Evolutionary conservation across 345 rosid genomes (phyloP), one percentile per base, ranked within the genome.

Genomic region (Euphorbia tirucalli): DNA sequence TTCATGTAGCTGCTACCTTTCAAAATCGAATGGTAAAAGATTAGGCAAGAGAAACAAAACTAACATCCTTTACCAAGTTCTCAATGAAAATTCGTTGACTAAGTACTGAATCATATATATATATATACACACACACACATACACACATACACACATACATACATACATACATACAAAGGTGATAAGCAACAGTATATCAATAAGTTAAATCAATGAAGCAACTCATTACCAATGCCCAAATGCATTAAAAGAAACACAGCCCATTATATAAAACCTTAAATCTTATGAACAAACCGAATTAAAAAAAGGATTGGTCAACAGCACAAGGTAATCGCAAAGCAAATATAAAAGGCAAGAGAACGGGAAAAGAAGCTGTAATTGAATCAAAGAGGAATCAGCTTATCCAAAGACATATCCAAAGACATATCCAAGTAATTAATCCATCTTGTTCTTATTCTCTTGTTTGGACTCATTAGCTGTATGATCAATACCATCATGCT

Each of bases 271-370:
- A n/a, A n/a, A n/a, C 39, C 39, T 35, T 35, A 35, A n/a, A 35
- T 35, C 39, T n/a, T n/a, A n/a, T n/a, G n/a, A n/a, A n/a, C n/a
- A n/a, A n/a, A n/a, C n/a, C n/a, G n/a, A 24, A 50, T 59, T 18
- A 71, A 16, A 39, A 14, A 46, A 7, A 41, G 24, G 39, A 31
- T 0, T 0, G 18, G 25, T 24, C 18, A 52, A 8, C 22, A 9
- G 69, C 77, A 74, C 43, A 68, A 37, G 4, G 48, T 31, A 37
- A 60, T 54, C 61, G 32, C 8, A 54, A 61, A 65, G 43, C 18
- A 58, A 78, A 32, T 31, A 43, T 32, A 30, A 66, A 37, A 71
- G 0, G 14, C 35, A 58, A 35, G 11, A 25, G n/a, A 25, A 1
- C 7, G 56, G 11, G 58, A 24, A 55, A 21, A 32, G 49, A 31